Percentiles rank a stretch among this genome's conserved stretches.
Evolutionary conservation across 345 rosid species (phyloP).

Genomic region (Arabidopsis thaliana): DNA sequence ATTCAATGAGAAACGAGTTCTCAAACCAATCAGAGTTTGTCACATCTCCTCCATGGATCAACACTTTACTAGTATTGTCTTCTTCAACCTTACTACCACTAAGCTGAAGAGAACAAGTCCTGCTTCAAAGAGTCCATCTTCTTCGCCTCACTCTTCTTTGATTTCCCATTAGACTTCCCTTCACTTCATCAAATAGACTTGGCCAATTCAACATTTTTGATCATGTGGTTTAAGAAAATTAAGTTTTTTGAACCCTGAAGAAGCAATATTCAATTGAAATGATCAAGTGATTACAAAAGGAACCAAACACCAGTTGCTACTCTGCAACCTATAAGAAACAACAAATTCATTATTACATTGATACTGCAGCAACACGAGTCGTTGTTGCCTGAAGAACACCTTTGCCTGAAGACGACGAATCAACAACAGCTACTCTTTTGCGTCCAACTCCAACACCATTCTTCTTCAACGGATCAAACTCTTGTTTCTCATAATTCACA

Average conservation of each 20-base stretch:
- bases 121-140: no score
- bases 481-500: slow-evolving; percentile 37
- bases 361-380: slow-evolving; percentile 43
- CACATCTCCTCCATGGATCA: no score
- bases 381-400: slow-evolving; percentile 25
- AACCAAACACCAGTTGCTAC: slow-evolving; percentile 18
- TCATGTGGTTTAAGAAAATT: no score
- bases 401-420: slow-evolving; percentile 31
- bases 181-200: no score
- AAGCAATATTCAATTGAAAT: slow-evolving; percentile 23
- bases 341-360: slow-evolving; percentile 19
- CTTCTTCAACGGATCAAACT: slow-evolving; percentile 46
- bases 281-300: slow-evolving; percentile 24
- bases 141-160: no score
- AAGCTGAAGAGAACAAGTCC: no score
- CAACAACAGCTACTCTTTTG: slow-evolving; percentile 41
- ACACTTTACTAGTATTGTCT: no score
- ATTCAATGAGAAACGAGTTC: background rate
- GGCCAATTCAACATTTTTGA: no score
- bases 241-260: background rate
- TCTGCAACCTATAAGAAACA: slow-evolving; percentile 37
- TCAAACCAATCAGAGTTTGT: background rate
- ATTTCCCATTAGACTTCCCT: no score
- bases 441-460: slow-evolving; percentile 47
- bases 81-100: no score